These are phyloP conservation scores for Lodderomyces orthopsilosis DNA, from an alignment of 1,139 yeast genomes.

Conservation along the genomic window DNA sequence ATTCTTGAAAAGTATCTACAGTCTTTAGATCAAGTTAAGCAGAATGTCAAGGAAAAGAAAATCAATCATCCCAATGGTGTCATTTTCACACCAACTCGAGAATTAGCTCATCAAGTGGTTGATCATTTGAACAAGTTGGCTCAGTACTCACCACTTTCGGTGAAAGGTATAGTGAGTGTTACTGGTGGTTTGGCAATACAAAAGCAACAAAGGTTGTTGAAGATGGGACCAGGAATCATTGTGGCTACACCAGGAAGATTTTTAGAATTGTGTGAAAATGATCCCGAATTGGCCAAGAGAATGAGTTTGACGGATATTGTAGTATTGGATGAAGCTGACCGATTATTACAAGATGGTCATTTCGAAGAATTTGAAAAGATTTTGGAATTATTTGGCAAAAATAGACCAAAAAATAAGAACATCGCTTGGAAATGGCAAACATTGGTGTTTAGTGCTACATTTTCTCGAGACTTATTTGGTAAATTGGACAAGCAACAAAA, in stretches of 20 bases:
- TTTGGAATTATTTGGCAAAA: slow-evolving; percentile 53
- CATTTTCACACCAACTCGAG: slow-evolving; percentile 93
- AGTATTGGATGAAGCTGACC: slow-evolving; percentile 96
- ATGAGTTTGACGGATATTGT: slow-evolving; percentile 65
- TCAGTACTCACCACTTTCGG: slow-evolving; percentile 54
- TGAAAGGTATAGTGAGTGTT: slow-evolving; percentile 65
- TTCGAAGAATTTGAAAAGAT: slow-evolving; percentile 89
- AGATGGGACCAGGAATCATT: slow-evolving; percentile 73
- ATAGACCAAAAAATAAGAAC: slow-evolving; percentile 26
- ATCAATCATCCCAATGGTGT: slow-evolving; percentile 62
- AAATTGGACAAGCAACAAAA: slow-evolving; percentile 49
- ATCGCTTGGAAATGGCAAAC: slow-evolving; percentile 75
- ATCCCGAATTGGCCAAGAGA: slow-evolving; percentile 49
- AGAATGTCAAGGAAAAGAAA: slow-evolving; percentile 22
- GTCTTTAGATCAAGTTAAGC: slow-evolving; percentile 21
- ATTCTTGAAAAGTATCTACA: slow-evolving; percentile 64
- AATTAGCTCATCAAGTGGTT: slow-evolving; percentile 90
- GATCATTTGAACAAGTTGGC: slow-evolving; percentile 69
- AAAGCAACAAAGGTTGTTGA: slow-evolving; percentile 79
- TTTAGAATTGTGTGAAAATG: slow-evolving; percentile 73
- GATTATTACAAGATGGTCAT: slow-evolving; percentile 93
- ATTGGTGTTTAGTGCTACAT: slow-evolving; percentile 91
- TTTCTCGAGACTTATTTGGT: slow-evolving; percentile 76
- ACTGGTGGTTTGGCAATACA: slow-evolving; percentile 96
- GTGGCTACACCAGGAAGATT: slow-evolving; percentile 98